These are phyloP conservation scores for Leucocoprinus birnbaumii DNA, from an alignment of 768 basidiomycete genomes.

Conservation along the genomic window DNA sequence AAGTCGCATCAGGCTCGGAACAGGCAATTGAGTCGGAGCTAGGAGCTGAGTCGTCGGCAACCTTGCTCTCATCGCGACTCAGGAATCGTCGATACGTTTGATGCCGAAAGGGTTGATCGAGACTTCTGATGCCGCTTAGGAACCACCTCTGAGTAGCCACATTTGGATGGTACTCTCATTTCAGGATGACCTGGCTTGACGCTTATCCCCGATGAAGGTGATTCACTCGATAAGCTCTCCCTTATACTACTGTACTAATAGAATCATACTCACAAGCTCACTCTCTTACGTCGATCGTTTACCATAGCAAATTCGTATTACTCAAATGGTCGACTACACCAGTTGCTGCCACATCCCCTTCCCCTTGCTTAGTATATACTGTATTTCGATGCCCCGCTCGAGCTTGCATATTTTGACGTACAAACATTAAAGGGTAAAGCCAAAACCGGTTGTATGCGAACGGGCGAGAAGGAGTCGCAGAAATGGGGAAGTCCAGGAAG, in stretches of 20 bases:
- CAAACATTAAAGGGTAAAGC: neutral
- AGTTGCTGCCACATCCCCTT: neutral
- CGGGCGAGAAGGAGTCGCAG: neutral
- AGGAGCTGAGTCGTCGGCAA: neutral
- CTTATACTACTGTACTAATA: neutral
- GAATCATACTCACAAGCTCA: neutral
- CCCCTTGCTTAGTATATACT: neutral
- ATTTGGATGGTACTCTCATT: no score
- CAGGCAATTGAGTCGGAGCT: slow-evolving; percentile 5
- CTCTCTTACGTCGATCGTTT: slow-evolving; percentile 11
- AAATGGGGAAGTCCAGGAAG: neutral
- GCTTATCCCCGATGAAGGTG: neutral
- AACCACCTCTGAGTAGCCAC: neutral
- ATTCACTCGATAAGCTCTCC: neutral
- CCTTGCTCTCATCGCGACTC: neutral
- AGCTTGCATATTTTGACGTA: neutral
- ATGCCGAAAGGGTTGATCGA: neutral
- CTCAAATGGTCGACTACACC: neutral
- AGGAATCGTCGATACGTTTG: neutral
- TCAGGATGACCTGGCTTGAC: neutral
- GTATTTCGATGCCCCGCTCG: neutral
- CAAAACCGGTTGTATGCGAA: neutral
- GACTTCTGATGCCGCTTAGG: slow-evolving; percentile 1
- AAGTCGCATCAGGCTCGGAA: no score
- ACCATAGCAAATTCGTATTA: neutral